phyloP scores from a whole-genome alignment of 805 yeast genomes.

The Zygotorulaspora chibaensis region DNA sequence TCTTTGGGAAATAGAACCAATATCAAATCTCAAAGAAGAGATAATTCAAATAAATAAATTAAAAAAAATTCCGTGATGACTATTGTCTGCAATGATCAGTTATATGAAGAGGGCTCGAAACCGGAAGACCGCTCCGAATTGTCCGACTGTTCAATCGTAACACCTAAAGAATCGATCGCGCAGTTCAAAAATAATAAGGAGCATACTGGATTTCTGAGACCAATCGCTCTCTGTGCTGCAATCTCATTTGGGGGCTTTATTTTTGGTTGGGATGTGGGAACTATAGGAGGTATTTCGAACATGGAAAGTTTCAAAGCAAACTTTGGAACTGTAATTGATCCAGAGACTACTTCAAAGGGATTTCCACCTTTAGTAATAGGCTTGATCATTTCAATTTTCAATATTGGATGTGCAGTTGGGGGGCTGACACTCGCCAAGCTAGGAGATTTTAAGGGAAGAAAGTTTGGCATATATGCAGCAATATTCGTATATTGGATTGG shows the following conservation, averaged over 20 bases:
- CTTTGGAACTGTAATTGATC: slow-evolving; percentile 43
- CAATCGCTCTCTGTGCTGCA: slow-evolving; percentile 42
- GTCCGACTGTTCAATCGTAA: too few relatives aligned
- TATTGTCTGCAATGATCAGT: too few relatives aligned
- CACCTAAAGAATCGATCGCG: too few relatives aligned
- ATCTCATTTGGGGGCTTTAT: slow-evolving; percentile 70
- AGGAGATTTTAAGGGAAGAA: slow-evolving; percentile 61
- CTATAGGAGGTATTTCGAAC: slow-evolving; percentile 66
- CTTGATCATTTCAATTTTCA: slow-evolving; percentile 52
- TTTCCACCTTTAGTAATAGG: slow-evolving; percentile 45
- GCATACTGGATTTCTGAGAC: not conserved
- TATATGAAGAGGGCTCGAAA: too few relatives aligned
- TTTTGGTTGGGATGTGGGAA: slow-evolving; percentile 74
- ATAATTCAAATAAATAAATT: too few relatives aligned
- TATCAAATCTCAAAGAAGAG: too few relatives aligned
- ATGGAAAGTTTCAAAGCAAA: slow-evolving; percentile 50
- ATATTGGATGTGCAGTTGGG: slow-evolving; percentile 69
- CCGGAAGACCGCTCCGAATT: too few relatives aligned
- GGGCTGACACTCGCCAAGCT: slow-evolving; percentile 55
- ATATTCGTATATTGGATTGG: slow-evolving; percentile 58
- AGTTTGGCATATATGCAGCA: slow-evolving; percentile 50
- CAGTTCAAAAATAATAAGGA: not conserved
- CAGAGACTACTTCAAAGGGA: slow-evolving; percentile 29
- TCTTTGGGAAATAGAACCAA: too few relatives aligned
- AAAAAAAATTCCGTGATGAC: too few relatives aligned